Evolutionary conservation across 1,284 basidiomycete genomes (phyloP).

Genomic region (Coniophora puteana): DNA sequence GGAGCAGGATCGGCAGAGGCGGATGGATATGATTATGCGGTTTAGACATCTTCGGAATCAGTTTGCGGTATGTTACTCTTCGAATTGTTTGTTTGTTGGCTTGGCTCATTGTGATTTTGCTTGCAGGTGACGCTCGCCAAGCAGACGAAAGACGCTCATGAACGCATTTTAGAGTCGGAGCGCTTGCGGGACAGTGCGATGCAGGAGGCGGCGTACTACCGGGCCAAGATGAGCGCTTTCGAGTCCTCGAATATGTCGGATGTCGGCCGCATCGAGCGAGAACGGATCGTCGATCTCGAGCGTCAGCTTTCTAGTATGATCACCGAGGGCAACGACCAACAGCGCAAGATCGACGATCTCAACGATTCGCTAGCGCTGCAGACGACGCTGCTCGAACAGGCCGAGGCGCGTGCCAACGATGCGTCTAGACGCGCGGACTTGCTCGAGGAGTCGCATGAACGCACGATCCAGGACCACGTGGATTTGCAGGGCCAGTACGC

Average conservation of each 20-base stretch:
- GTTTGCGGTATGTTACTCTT: constrained; percentile 66
- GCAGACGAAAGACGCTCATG: constrained; percentile 75
- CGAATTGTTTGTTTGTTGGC: constrained; percentile 3
- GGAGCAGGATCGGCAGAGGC: constrained; percentile 39
- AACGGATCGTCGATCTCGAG: constrained; percentile 81
- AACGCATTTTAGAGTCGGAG: constrained; percentile 80
- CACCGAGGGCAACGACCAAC: constrained; percentile 63
- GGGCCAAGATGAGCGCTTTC: constrained; percentile 87
- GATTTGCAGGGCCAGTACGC: constrained; percentile 70
- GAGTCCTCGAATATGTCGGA: constrained; percentile 74
- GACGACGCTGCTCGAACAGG: constrained; percentile 73
- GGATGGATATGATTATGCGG: constrained; percentile 73
- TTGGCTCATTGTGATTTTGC: constrained; percentile 15
- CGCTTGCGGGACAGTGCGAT: constrained; percentile 76
- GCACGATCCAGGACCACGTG: constrained; percentile 65
- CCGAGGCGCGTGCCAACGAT: constrained; percentile 80
- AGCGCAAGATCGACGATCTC: constrained; percentile 72
- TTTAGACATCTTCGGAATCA: constrained; percentile 89
- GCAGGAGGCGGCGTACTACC: constrained; percentile 96
- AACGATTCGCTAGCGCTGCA: constrained; percentile 73
- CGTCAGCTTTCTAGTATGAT: constrained; percentile 66
- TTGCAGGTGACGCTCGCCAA: constrained; percentile 69
- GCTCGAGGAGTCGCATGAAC: constrained; percentile 78
- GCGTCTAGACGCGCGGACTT: constrained; percentile 79
- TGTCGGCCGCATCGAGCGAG: constrained; percentile 71